Evolutionary conservation across 768 basidiomycete species (phyloP).

Genomic region (Pulveroboletus sp.): DNA sequence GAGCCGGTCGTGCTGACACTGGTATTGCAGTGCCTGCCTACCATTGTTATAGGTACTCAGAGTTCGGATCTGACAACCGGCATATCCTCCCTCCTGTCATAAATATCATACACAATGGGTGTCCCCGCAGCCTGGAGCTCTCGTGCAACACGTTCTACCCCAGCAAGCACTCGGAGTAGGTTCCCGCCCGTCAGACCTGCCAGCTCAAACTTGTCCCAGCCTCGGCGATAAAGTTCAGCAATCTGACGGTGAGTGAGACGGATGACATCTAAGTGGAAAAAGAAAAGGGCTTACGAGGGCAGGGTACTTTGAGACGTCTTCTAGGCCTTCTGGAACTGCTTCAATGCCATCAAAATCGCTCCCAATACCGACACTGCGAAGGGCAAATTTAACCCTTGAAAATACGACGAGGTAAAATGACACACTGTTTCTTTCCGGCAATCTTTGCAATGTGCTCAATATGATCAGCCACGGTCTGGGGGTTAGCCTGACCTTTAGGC

Average conservation of each 20-base stretch:
- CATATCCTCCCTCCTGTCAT: too few species aligned
- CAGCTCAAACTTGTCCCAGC: constrained; percentile 82
- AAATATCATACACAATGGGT: too few species aligned
- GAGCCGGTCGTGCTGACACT: too few species aligned
- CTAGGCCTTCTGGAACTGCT: constrained; percentile 67
- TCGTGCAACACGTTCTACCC: too few species aligned
- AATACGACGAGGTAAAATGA: background rate
- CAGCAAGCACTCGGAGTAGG: too few species aligned
- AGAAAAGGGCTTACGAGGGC: constrained; percentile 50
- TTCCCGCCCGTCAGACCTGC: constrained; percentile 83
- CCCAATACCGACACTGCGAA: constrained; percentile 21
- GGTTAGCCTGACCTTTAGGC: constrained; percentile 57
- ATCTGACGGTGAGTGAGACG: too few species aligned
- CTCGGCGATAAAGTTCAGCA: constrained; percentile 81
- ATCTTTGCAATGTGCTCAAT: constrained; percentile 81
- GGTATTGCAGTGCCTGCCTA: too few species aligned
- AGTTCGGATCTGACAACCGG: too few species aligned
- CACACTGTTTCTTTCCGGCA: constrained; percentile 71
- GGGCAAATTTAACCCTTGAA: background rate
- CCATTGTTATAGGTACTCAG: too few species aligned
- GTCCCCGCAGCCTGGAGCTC: too few species aligned
- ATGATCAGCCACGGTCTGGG: constrained; percentile 78
- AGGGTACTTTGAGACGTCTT: constrained; percentile 90
- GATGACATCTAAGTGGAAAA: too few species aligned
- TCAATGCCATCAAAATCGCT: constrained; percentile 82